Evolutionary conservation across 1,284 basidiomycete genomes (phyloP).

Genomic region (Ganoderma meredithae): DNA sequence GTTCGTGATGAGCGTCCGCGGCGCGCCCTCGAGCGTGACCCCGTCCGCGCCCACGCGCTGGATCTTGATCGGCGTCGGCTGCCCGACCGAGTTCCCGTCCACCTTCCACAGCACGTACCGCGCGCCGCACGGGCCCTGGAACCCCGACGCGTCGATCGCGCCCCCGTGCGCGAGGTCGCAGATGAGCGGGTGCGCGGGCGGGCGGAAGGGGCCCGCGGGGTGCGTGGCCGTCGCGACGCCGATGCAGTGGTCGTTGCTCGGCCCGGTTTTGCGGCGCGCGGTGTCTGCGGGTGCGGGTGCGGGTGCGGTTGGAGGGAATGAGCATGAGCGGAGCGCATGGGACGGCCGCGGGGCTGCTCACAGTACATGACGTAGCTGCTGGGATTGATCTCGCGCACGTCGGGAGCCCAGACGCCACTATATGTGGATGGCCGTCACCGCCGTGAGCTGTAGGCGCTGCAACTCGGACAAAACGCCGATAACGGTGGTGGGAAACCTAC

Average conservation of each 20-base stretch:
- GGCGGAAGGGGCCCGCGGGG: conserved; percentile 34
- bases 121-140: conserved; percentile 30
- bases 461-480: background rate
- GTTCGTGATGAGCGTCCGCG: conserved; percentile 31
- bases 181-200: conserved; percentile 26
- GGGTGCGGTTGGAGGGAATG: background rate
- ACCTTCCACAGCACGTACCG: conserved; percentile 36
- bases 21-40: conserved; percentile 20
- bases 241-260: conserved; percentile 23
- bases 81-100: conserved; percentile 34
- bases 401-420: conserved; percentile 13
- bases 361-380: conserved; percentile 19
- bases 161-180: conserved; percentile 34
- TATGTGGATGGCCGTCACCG: background rate
- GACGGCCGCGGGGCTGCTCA: background rate
- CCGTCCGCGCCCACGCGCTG: conserved; percentile 35
- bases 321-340: background rate
- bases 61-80: conserved; percentile 10
- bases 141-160: conserved; percentile 36
- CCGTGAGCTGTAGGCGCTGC: too few relatives aligned
- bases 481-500: background rate
- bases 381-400: conserved; percentile 14
- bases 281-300: too few relatives aligned
- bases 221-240: conserved; percentile 32
- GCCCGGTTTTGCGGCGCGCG: conserved; percentile 17